These are phyloP conservation scores for Curvularia eragrostidis DNA, from an alignment of 2,329 filamentous ascomycete species.

Conservation along the genomic window DNA sequence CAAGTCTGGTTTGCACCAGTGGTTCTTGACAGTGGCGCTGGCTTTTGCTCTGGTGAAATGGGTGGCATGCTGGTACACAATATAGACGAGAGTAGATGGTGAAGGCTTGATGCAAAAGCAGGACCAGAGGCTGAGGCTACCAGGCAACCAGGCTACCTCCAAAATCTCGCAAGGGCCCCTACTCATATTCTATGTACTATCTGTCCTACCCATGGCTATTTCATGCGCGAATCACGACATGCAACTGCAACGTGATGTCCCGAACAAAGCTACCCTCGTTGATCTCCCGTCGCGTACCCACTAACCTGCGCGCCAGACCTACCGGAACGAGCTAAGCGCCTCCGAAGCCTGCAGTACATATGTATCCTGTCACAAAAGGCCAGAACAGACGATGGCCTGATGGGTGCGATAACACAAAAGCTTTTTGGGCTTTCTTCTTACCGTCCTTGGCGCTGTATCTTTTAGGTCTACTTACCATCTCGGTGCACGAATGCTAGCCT, in stretches of 20 bases:
- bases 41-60: not conserved
- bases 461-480: not conserved
- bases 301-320: not conserved
- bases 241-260: not conserved
- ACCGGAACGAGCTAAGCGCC: constrained; percentile 3
- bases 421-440: not conserved
- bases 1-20: not conserved
- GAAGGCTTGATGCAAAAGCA: not conserved
- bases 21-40: not conserved
- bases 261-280: constrained; percentile 3
- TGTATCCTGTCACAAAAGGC: not conserved
- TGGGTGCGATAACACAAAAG: not conserved
- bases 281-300: constrained; percentile 9
- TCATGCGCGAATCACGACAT: constrained; percentile 1
- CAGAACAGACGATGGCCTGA: not conserved
- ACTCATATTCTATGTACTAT: not conserved
- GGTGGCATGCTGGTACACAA: not conserved
- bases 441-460: not conserved
- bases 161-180: not conserved
- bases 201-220: not conserved
- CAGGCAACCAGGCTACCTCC: not conserved
- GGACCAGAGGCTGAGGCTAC: not conserved
- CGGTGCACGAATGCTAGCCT: not conserved
- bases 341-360: constrained; percentile 1
- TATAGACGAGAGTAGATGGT: not conserved